phyloP scores from a whole-genome alignment of 352 stramenopile genomes.

The Phytopythium oedochilum region DNA sequence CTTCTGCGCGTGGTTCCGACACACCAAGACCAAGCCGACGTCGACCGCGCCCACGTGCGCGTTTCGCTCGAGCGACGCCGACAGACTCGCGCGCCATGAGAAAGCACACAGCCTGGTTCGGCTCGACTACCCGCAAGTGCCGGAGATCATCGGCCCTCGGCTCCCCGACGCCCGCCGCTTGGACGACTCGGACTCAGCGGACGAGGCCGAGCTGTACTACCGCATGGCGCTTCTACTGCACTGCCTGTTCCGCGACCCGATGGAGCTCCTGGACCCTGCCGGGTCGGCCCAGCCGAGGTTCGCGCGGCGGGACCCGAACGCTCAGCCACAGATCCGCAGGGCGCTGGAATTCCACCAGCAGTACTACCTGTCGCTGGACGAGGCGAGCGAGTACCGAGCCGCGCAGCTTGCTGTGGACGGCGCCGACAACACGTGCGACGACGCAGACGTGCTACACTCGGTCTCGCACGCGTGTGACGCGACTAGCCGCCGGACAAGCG shows the following conservation, averaged over 20 bases:
- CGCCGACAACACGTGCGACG: constrained; percentile 3
- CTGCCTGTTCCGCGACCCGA: constrained; percentile 8
- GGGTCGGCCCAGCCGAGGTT: constrained; percentile 1
- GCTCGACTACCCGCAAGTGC: constrained; percentile 9
- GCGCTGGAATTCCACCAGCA: constrained; percentile 13
- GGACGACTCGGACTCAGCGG: constrained; percentile 4
- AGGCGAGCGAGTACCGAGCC: constrained; percentile 2
- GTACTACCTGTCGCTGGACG: constrained; percentile 10
- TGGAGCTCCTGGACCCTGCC: background rate
- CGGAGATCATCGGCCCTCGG: constrained; percentile 15
- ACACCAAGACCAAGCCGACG: background rate
- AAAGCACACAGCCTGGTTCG: background rate
- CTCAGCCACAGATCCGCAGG: background rate
- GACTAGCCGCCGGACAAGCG: too few relatives aligned
- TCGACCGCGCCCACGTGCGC: too few relatives aligned
- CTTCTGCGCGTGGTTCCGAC: constrained; percentile 12
- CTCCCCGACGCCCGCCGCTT: constrained; percentile 9
- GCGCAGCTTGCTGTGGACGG: background rate
- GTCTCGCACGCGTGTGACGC: too few relatives aligned
- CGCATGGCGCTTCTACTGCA: constrained; percentile 6
- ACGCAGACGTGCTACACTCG: background rate
- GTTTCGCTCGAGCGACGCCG: too few relatives aligned
- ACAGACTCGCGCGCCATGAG: background rate
- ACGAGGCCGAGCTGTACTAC: constrained; percentile 13
- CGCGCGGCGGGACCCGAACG: background rate